Conservation (phyloP, 2,329 filamentous ascomycete species). For the Ophiostoma sp. region DNA sequence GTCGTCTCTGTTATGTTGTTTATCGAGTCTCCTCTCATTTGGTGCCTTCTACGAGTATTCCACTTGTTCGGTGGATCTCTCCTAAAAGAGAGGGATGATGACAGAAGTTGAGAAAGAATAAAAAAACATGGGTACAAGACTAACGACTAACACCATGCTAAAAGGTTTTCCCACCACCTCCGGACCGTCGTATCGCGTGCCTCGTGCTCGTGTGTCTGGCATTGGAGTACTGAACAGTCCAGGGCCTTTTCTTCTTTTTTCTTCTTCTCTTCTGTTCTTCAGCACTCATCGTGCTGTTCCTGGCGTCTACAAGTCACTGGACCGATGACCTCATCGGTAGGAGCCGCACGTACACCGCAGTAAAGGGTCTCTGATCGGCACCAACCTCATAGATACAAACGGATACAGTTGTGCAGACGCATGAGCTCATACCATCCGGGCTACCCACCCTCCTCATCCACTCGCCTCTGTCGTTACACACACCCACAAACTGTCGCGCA, state of each 20-base stretch:
- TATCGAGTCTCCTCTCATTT: neutral
- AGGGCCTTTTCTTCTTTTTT: too few species aligned
- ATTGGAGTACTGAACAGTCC: neutral
- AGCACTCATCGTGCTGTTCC: neutral
- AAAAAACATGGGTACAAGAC: neutral
- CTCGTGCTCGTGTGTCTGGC: slow-evolving; percentile 2
- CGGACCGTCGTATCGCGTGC: slow-evolving; percentile 11
- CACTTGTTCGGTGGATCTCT: slow-evolving; percentile 8
- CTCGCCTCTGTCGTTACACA: neutral
- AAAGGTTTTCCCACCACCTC: slow-evolving; percentile 4
- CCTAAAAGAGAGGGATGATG: neutral
- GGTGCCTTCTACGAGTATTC: neutral
- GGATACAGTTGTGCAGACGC: neutral
- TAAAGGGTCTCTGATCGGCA: slow-evolving; percentile 5
- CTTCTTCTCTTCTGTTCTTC: too few species aligned
- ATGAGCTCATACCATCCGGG: slow-evolving; percentile 10
- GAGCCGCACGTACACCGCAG: neutral
- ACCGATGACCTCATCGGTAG: slow-evolving; percentile 9
- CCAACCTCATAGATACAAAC: neutral
- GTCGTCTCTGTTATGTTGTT: neutral
- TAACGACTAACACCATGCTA: slow-evolving; percentile 3
- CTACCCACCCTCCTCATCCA: slow-evolving; percentile 1
- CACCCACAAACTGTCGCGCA: slow-evolving; percentile 20
- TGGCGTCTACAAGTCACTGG: neutral
- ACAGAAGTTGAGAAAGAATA: slow-evolving; percentile 1